These are phyloP conservation scores for Yamadazyma trypodendri DNA, from an alignment of 1,139 yeast species.

Conservation along the genomic window DNA sequence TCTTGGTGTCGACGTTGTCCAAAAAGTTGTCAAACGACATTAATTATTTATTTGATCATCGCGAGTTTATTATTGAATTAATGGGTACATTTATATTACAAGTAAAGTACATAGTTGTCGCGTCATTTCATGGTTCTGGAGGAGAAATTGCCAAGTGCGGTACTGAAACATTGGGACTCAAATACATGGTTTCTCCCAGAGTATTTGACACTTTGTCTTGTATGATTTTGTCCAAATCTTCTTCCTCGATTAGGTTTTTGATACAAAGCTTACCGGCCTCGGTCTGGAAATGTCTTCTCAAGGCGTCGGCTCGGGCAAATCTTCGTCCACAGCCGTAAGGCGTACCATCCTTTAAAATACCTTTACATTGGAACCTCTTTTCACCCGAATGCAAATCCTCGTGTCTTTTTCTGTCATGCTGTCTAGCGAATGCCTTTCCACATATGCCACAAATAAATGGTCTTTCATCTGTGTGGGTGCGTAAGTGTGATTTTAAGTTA, in stretches of 20 bases:
- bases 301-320: constrained; percentile 94
- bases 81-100: constrained; percentile 1
- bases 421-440: constrained; percentile 93
- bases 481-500: constrained; percentile 82
- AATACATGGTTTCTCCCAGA: constrained; percentile 11
- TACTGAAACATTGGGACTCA: constrained; percentile 15
- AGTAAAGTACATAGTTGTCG: constrained; percentile 1
- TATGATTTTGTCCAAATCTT: constrained; percentile 20
- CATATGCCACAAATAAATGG: constrained; percentile 87
- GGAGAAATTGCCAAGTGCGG: constrained; percentile 43
- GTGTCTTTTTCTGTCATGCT: constrained; percentile 91
- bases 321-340: constrained; percentile 91
- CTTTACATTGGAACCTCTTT: constrained; percentile 82
- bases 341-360: constrained; percentile 60
- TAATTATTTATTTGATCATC: constrained; percentile 17
- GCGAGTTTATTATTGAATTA: too few species aligned
- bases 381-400: constrained; percentile 92
- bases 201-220: constrained; percentile 5
- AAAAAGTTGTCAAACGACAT: constrained; percentile 14
- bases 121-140: constrained; percentile 22
- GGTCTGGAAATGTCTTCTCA: constrained; percentile 90
- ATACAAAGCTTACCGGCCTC: constrained; percentile 91
- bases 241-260: constrained; percentile 69
- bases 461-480: constrained; percentile 93
- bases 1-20: constrained; percentile 13